Conservation (phyloP, 2,329 filamentous ascomycete genomes). For the Leptographium lundbergii region DNA sequence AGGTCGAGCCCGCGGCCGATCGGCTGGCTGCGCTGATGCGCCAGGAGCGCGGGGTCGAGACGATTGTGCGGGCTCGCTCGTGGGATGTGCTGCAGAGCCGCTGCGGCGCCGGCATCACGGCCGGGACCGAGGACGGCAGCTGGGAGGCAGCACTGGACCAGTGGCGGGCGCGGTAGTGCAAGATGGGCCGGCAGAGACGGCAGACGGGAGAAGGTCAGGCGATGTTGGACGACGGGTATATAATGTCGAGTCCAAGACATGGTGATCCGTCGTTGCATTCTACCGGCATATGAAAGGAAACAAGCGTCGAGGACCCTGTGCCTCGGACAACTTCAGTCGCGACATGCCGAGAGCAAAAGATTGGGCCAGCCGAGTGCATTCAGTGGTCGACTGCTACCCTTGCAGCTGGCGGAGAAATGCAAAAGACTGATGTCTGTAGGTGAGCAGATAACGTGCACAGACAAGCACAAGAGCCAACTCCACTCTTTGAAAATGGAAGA, state of each 20-base stretch:
- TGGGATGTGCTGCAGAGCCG: conserved; percentile 69
- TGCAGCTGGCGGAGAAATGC: too few relatives aligned
- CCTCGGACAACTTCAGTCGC: too few relatives aligned
- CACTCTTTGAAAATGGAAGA: too few relatives aligned
- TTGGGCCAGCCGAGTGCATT: too few relatives aligned
- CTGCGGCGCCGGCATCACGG: conserved; percentile 37
- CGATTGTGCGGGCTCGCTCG: conserved; percentile 66
- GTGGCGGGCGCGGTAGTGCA: conserved; percentile 30
- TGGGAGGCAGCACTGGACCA: conserved; percentile 54
- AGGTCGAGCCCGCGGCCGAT: conserved; percentile 68
- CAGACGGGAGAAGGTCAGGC: background rate
- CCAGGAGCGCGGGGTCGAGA: conserved; percentile 65
- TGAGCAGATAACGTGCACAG: too few relatives aligned
- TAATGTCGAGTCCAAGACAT: background rate
- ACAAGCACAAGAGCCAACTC: too few relatives aligned
- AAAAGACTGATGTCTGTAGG: too few relatives aligned
- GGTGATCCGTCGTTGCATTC: background rate
- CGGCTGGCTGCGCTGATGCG: conserved; percentile 59
- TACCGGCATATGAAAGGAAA: background rate
- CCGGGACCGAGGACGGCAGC: conserved; percentile 34
- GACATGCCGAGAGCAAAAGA: too few relatives aligned
- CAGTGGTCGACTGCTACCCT: too few relatives aligned
- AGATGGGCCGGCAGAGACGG: background rate
- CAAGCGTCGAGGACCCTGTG: too few relatives aligned
- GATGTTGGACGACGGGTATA: background rate